These are phyloP conservation scores for Laguncularia racemosa DNA, from an alignment of 345 rosid species.

Conservation along the genomic window DNA sequence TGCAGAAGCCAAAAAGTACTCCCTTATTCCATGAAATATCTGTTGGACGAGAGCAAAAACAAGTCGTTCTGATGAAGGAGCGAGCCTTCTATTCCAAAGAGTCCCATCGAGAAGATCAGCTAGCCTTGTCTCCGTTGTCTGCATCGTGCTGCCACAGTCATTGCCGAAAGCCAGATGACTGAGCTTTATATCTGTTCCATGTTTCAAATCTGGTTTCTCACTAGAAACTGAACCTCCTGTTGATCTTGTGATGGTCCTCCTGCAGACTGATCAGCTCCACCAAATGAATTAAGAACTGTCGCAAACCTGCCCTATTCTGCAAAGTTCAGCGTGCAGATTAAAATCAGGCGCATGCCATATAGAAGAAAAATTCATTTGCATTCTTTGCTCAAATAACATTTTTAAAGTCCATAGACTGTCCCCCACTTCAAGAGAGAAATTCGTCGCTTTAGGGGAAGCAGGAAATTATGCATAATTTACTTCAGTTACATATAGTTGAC, in stretches of 20 bases:
- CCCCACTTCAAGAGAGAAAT: too few species aligned
- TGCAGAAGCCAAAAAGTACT: constrained; percentile 85
- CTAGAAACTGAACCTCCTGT: constrained; percentile 27
- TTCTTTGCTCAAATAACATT: too few species aligned
- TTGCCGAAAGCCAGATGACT: constrained; percentile 63
- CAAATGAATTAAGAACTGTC: constrained; percentile 80
- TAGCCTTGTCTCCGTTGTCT: constrained; percentile 77
- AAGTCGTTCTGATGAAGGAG: constrained; percentile 92
- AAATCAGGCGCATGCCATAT: background rate
- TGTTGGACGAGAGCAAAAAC: constrained; percentile 90
- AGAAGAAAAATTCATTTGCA: background rate
- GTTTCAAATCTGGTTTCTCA: constrained; percentile 53
- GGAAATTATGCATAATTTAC: too few species aligned
- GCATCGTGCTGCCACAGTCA: constrained; percentile 53
- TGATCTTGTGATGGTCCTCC: constrained; percentile 46
- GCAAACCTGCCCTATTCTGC: constrained; percentile 81
- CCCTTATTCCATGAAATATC: constrained; percentile 92
- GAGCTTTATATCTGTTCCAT: constrained; percentile 70
- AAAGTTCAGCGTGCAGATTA: constrained; percentile 6
- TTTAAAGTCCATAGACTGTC: too few species aligned
- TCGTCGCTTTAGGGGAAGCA: too few species aligned
- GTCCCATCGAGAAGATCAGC: constrained; percentile 90
- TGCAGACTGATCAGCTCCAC: constrained; percentile 57
- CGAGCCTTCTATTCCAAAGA: constrained; percentile 82
- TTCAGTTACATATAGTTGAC: too few species aligned